Conservation (phyloP, 352 stramenopile genomes). For the Phytophthora constricta region DNA sequence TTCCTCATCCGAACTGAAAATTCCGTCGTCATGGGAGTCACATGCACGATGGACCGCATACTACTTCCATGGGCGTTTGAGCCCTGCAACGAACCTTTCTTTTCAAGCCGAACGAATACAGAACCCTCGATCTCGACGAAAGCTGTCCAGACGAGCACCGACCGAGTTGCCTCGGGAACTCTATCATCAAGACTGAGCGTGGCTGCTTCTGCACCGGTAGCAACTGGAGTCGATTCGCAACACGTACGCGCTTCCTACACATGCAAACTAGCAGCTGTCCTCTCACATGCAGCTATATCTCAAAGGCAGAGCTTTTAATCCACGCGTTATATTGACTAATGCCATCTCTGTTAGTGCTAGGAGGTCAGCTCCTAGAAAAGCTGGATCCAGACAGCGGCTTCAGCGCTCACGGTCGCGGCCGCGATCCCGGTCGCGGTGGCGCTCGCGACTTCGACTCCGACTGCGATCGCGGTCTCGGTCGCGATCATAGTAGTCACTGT, state of each 20-base stretch:
- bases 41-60: slow-evolving; percentile 8
- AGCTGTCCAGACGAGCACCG: slow-evolving; percentile 30
- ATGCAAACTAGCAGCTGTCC: too few relatives aligned
- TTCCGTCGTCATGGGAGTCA: slow-evolving; percentile 17
- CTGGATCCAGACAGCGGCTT: too few relatives aligned
- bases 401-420: slow-evolving; percentile 32
- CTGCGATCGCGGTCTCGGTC: slow-evolving; percentile 44
- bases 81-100: slow-evolving; percentile 40
- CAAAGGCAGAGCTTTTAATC: too few relatives aligned
- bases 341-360: too few relatives aligned
- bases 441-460: slow-evolving; percentile 39
- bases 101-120: slow-evolving; percentile 39
- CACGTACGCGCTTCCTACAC: too few relatives aligned
- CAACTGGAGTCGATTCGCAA: too few relatives aligned
- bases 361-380: too few relatives aligned
- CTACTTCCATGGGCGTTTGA: slow-evolving; percentile 1
- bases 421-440: slow-evolving; percentile 41
- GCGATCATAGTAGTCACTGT: slow-evolving; percentile 47
- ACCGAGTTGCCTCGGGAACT: slow-evolving; percentile 12
- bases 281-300: too few relatives aligned
- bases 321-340: too few relatives aligned
- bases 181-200: not conserved
- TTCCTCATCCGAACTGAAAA: slow-evolving; percentile 21
- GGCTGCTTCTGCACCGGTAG: too few relatives aligned
- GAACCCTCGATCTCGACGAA: slow-evolving; percentile 40